Percentiles rank a stretch among this genome's conserved stretches.
phyloP scores from a whole-genome alignment of 208 protist genomes.

The Vickermania spadyakhi region DNA sequence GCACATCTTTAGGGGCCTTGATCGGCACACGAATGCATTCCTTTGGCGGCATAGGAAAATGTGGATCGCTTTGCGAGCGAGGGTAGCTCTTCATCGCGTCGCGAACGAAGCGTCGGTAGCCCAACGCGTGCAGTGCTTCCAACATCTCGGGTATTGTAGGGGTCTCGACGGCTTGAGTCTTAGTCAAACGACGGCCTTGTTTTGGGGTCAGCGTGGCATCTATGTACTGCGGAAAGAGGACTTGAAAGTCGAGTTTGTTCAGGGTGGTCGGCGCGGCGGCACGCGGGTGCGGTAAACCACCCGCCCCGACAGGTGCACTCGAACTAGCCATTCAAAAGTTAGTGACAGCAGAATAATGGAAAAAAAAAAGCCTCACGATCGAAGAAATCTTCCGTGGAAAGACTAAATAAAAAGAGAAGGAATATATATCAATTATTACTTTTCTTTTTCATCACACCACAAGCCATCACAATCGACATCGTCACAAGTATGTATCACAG shows the following conservation, averaged over 20 bases:
- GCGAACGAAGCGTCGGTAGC: constrained; percentile 44
- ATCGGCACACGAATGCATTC: constrained; percentile 69
- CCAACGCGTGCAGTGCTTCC: constrained; percentile 34
- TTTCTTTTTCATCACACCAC: no score
- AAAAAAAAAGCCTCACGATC: no score
- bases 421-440: no score
- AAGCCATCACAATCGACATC: no score
- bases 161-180: constrained; percentile 48
- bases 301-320: no score
- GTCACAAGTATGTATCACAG: no score
- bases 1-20: constrained; percentile 53
- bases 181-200: constrained; percentile 68
- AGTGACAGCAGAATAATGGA: no score
- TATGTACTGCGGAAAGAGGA: constrained; percentile 83
- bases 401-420: no score
- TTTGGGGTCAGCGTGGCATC: constrained; percentile 58
- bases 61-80: constrained; percentile 40
- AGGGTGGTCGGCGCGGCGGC: constrained; percentile 16
- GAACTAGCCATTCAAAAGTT: no score
- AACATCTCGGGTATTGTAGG: constrained; percentile 64
- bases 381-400: no score
- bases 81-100: constrained; percentile 45
- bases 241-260: constrained; percentile 68
- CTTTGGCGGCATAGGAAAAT: constrained; percentile 58
- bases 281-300: constrained; percentile 7